Percentiles rank a stretch among this genome's conserved stretches.
Conservation (phyloP, 2,329 filamentous ascomycete species). For the Arthrobotrys musiformis region DNA sequence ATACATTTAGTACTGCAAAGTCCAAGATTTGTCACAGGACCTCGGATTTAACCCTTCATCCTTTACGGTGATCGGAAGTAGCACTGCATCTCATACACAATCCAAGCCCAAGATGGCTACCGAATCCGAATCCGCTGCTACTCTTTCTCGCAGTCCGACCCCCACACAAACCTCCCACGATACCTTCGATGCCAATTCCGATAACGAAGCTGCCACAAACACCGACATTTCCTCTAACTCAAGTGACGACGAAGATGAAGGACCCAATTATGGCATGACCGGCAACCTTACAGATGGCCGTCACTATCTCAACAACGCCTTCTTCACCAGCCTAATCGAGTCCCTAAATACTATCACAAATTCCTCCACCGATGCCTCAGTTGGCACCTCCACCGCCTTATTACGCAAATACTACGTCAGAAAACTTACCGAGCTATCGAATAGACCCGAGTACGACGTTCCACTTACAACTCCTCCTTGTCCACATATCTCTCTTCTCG, state of each 20-base stretch:
- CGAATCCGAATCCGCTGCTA: neutral
- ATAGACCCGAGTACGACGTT: constrained; percentile 22
- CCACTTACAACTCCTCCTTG: constrained; percentile 35
- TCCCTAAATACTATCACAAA: constrained; percentile 19
- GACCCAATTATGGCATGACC: too few species aligned
- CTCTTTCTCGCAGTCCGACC: constrained; percentile 41
- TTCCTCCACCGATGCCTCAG: constrained; percentile 6
- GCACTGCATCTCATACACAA: too few species aligned
- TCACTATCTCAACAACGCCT: neutral
- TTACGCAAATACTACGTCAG: constrained; percentile 37
- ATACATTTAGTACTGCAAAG: neutral
- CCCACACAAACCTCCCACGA: constrained; percentile 10
- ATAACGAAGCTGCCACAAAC: constrained; percentile 27
- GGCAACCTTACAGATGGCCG: neutral
- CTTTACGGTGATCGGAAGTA: too few species aligned
- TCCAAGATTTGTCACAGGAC: neutral
- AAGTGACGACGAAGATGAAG: constrained; percentile 9
- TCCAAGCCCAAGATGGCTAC: constrained; percentile 17
- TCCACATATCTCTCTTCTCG: constrained; percentile 15
- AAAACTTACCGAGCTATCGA: constrained; percentile 5
- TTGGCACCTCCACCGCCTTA: constrained; percentile 6
- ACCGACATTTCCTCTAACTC: constrained; percentile 12
- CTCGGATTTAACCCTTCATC: too few species aligned
- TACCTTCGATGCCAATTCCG: neutral
- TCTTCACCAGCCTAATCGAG: neutral